phyloP scores from a whole-genome alignment of 2,329 filamentous ascomycete species.

The Penicillium sp. region DNA sequence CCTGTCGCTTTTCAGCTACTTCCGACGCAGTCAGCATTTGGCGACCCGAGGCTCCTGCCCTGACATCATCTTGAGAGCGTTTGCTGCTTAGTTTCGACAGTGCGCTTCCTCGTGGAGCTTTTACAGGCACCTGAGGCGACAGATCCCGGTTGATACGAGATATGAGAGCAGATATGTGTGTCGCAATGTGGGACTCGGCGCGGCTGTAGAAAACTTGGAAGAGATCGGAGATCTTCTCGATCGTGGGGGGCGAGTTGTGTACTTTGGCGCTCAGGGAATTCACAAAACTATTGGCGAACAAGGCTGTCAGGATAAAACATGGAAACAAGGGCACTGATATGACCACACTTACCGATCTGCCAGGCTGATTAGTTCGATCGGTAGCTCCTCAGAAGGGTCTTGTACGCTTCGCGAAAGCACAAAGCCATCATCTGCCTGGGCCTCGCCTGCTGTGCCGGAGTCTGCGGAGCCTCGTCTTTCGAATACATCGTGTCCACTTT shows the following conservation, averaged over 20 bases:
- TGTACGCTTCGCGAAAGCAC: conserved; percentile 38
- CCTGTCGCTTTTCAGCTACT: conserved; percentile 67
- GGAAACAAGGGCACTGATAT: background rate
- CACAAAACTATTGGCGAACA: conserved; percentile 58
- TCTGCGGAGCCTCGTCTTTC: conserved; percentile 36
- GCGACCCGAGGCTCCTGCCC: conserved; percentile 47
- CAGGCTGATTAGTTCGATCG: conserved; percentile 83
- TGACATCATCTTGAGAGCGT: conserved; percentile 26
- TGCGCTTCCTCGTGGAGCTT: conserved; percentile 48
- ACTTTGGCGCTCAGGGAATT: conserved; percentile 81
- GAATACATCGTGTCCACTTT: conserved; percentile 35
- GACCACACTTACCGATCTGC: conserved; percentile 61
- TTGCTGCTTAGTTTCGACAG: conserved; percentile 47
- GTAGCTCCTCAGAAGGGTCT: conserved; percentile 75
- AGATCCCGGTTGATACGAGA: conserved; percentile 63
- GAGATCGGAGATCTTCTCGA: conserved; percentile 71
- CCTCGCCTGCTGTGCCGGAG: conserved; percentile 24
- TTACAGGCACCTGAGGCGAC: conserved; percentile 51
- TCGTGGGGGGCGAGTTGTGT: conserved; percentile 70
- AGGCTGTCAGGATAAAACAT: background rate
- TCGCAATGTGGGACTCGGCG: conserved; percentile 72
- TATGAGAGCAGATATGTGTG: conserved; percentile 72
- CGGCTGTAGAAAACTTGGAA: conserved; percentile 91
- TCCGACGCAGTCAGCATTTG: conserved; percentile 89
- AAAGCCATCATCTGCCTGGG: conserved; percentile 28